Percentiles rank a stretch among this genome's conserved stretches.
phyloP scores from a whole-genome alignment of 2,329 filamentous ascomycete genomes.

The Escovopsis weberi region DNA sequence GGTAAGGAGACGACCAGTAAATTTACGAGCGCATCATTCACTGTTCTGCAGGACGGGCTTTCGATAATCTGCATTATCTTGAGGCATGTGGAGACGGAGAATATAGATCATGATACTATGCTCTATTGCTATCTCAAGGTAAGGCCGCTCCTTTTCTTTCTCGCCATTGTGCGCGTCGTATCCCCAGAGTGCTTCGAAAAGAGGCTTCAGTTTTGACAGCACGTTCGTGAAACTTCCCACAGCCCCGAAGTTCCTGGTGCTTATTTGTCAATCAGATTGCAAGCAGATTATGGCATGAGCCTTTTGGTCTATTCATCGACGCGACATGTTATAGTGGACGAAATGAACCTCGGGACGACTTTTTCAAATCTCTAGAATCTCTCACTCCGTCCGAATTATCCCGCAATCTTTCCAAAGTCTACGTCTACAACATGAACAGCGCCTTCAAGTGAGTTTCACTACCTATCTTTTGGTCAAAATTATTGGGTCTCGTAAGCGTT shows the following conservation, averaged over 20 bases:
- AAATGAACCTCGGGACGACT: conserved; percentile 49
- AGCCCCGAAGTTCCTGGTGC: not conserved
- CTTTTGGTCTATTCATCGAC: conserved; percentile 53
- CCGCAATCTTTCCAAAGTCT: conserved; percentile 44
- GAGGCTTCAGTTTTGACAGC: not conserved
- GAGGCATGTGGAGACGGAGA: conserved; percentile 50
- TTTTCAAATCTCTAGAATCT: conserved; percentile 48
- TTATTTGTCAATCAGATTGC: conserved; percentile 35
- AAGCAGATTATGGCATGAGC: conserved; percentile 54
- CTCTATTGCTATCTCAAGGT: conserved; percentile 56
- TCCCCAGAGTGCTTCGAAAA: not conserved
- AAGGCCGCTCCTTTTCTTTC: conserved; percentile 5
- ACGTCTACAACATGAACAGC: conserved; percentile 62
- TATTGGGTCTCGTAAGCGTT: not conserved
- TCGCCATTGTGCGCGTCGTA: not conserved
- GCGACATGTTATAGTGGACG: conserved; percentile 57
- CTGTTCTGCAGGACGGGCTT: conserved; percentile 39
- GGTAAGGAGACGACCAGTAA: conserved; percentile 17
- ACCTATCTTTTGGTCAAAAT: no score
- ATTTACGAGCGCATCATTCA: not conserved
- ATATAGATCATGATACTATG: conserved; percentile 50
- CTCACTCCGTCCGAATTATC: conserved; percentile 48
- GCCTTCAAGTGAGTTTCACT: conserved; percentile 37
- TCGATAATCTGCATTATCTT: conserved; percentile 56
- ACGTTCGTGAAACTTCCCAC: not conserved